Base-by-base conservation (phyloP, 2,329 filamentous ascomycete species). In the Fusarium sp. region DNA sequence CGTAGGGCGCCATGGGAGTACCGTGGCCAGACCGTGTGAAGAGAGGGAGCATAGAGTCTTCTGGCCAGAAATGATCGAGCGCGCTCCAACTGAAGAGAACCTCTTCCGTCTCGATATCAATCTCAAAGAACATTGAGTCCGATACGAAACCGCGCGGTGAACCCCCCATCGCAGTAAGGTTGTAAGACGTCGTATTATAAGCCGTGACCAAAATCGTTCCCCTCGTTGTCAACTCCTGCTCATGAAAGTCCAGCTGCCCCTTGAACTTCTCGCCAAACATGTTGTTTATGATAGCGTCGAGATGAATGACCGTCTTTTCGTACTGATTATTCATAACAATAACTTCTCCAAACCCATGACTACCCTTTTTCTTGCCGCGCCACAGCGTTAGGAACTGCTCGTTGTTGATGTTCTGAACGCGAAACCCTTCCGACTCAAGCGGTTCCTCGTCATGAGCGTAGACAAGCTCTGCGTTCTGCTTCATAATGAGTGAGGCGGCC, bases 41-140 rank as follows among this genome's bases (percentile, higher is more conserved):
- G 8, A 66, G 50, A 8, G 65, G 55, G 1, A 70, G 37, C 47
- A 62, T 70, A 0, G 71, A 72, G 4, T 70, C 51, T 9, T 69
- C 37, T 0, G 65, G 30, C 9, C 57, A 57, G 33, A 75, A 65
- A 41, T 82, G 79, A 2, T 78, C 77, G 0, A 82, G 63, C 4
- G 79, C 74, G 36, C 77, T 81, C 82, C 82, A 83, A 8, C 60
- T 70, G 55, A 80, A 83, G 2, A 83, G 57, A 3, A 83, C 67
- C 26, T 81, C 71, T 28, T 75, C 74, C 0, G 80, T 82, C 34
- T 75, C 72, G 10, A 81, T 71, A 42, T 83, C 80, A n/a, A 83
- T 73, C 61, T 83, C 81, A 57, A 78, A 81, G 55, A 83, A 76
- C 34, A 81, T 58, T 20, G 73, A 75, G 62, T 83, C 80, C 0